phyloP scores from a whole-genome alignment of 352 stramenopile species.

The Phytophthora pinifolia region DNA sequence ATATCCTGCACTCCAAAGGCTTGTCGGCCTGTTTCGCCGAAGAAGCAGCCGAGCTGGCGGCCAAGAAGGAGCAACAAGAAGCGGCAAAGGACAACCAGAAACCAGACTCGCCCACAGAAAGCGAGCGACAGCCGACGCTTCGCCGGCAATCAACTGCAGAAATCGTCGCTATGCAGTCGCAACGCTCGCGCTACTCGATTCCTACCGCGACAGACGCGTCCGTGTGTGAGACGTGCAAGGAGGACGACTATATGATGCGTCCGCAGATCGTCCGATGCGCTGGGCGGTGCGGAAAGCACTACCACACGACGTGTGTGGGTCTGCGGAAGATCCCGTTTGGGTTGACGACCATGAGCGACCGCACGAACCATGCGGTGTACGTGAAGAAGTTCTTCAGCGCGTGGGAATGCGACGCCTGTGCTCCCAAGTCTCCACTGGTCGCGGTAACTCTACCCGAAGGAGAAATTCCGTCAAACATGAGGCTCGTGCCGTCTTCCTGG shows the following conservation, averaged over 20 bases:
- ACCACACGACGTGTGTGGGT: slow-evolving; percentile 77
- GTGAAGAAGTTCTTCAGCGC: slow-evolving; percentile 84
- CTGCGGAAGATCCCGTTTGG: slow-evolving; percentile 82
- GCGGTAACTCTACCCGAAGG: neutral
- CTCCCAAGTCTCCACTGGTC: slow-evolving; percentile 16
- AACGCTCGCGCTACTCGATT: slow-evolving; percentile 51
- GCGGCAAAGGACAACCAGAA: slow-evolving; percentile 19
- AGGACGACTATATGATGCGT: slow-evolving; percentile 86
- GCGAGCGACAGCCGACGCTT: slow-evolving; percentile 18
- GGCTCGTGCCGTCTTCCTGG: slow-evolving; percentile 47
- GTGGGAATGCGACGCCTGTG: slow-evolving; percentile 71
- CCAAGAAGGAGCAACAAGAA: slow-evolving; percentile 24
- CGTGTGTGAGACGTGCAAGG: slow-evolving; percentile 59
- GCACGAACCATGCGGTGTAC: slow-evolving; percentile 77
- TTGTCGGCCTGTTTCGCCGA: slow-evolving; percentile 52
- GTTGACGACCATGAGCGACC: slow-evolving; percentile 79
- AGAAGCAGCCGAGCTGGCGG: slow-evolving; percentile 25
- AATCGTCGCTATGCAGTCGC: slow-evolving; percentile 72
- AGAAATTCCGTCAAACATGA: slow-evolving; percentile 46
- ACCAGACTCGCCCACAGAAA: slow-evolving; percentile 10
- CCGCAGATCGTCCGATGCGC: slow-evolving; percentile 68
- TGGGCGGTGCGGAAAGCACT: slow-evolving; percentile 49
- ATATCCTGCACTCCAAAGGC: slow-evolving; percentile 69
- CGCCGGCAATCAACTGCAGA: slow-evolving; percentile 67
- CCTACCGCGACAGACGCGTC: slow-evolving; percentile 31